phyloP scores from a whole-genome alignment of 768 basidiomycete genomes.

The Fistulinella prunicolor region DNA sequence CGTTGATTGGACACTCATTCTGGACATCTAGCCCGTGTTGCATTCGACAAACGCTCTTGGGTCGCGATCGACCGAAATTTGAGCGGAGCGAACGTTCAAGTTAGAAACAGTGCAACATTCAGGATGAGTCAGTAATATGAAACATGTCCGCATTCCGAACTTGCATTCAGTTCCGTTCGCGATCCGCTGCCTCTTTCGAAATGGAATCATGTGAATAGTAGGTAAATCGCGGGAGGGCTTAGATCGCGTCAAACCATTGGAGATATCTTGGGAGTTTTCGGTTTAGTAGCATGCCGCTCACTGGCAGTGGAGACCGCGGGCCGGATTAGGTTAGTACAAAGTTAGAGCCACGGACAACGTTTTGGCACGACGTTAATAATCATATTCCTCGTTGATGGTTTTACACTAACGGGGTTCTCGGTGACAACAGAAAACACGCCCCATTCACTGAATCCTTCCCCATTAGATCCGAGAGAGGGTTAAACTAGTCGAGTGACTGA shows the following conservation, averaged over 20 bases:
- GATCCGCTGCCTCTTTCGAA: slow-evolving; percentile 13
- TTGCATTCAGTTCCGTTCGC: neutral
- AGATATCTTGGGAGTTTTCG: neutral
- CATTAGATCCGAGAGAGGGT: neutral
- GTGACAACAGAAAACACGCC: neutral
- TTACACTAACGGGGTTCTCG: neutral
- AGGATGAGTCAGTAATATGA: neutral
- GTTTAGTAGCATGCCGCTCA: no score
- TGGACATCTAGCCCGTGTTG: neutral
- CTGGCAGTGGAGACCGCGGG: no score
- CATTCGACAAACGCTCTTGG: no score
- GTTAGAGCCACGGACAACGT: neutral
- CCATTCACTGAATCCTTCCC: neutral
- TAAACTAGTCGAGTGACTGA: neutral
- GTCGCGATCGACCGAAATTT: slow-evolving; percentile 14
- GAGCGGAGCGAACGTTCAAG: neutral
- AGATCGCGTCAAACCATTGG: neutral
- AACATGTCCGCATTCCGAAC: neutral
- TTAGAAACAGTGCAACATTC: neutral
- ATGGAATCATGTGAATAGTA: neutral
- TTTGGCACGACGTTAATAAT: no score
- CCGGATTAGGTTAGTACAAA: neutral
- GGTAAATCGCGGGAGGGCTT: neutral
- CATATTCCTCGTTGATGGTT: no score
- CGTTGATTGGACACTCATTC: slow-evolving; percentile 12